Percentiles rank a stretch among this genome's conserved stretches.
Evolutionary conservation across 345 rosid genomes (phyloP).

Genomic region (Hevea brasiliensis): DNA sequence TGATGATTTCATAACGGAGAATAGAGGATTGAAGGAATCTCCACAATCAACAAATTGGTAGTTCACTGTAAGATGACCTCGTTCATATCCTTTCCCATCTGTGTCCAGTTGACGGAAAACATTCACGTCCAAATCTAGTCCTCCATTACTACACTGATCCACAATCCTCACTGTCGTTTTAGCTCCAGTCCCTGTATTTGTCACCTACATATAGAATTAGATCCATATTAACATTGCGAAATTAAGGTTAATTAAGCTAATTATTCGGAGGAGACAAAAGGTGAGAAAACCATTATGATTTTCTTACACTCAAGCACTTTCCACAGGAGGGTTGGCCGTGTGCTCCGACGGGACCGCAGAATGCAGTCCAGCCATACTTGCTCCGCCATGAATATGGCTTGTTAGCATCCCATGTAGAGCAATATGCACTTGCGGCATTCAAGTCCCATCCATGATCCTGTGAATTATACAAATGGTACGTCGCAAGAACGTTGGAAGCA

Average conservation of each 20-base stretch:
- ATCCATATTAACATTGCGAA: too few species aligned
- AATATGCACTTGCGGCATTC: slow-evolving; percentile 48
- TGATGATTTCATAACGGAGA: neutral
- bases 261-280: too few species aligned
- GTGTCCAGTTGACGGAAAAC: slow-evolving; percentile 49
- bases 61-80: slow-evolving; percentile 38
- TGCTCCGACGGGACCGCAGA: slow-evolving; percentile 57
- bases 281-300: neutral
- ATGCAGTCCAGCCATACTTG: slow-evolving; percentile 65
- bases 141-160: slow-evolving; percentile 68
- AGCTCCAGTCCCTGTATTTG: slow-evolving; percentile 46
- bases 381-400: slow-evolving; percentile 56
- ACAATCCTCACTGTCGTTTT: slow-evolving; percentile 55
- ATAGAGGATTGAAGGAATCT: slow-evolving; percentile 3
- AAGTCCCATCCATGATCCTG: slow-evolving; percentile 45
- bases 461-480: slow-evolving; percentile 53
- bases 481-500: slow-evolving; percentile 54
- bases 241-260: too few species aligned
- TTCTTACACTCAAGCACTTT: slow-evolving; percentile 48
- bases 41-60: slow-evolving; percentile 43
- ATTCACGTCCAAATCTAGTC: slow-evolving; percentile 50
- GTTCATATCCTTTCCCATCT: slow-evolving; percentile 41
- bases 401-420: slow-evolving; percentile 65
- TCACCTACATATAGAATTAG: slow-evolving; percentile 39
- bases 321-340: slow-evolving; percentile 62